Evolutionary conservation across 148 eudicot species (phyloP), one percentile per base, ranked within the genome.

Genomic region (Rheum nobile): DNA sequence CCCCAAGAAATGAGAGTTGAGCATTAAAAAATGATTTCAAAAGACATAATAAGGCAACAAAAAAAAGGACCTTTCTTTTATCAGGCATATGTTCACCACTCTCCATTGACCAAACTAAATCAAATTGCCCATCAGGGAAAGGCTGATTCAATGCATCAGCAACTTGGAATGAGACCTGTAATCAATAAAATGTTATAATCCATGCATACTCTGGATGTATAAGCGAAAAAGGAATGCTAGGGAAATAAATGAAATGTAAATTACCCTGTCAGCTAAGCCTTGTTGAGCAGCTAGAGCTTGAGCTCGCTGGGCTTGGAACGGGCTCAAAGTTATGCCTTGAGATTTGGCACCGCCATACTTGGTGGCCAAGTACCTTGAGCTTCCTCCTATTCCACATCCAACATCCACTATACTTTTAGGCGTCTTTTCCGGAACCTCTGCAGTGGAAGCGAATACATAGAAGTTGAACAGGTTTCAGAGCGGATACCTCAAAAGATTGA

Each of bases 41-140:
- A 13, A 67, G 38, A 24, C 24, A 4, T 31, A 11, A 37, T 44
- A 41, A 42, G 2, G 24, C 4, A n/a, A 28, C 21, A 11, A 46
- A 39, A 17, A 63, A 29, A 68, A 13, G 13, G 44, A 94, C 98
- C 97, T 91, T 91, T 72, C 72, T 24, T 79, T 95, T 95, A 80
- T 95, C 88, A 26, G 98, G 98, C 98, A 95, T 95, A 83, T 95
- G 98, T 81, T 95, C 98, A 34, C 97, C 99, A 72, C 99, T 95
- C 87, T 95, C 99, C 99, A 95, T 95, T 47, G 99, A 95, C 97
- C 99, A 95, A 67, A 90, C 92, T 77, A 95, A 76, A 82, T 95
- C 92, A 78, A 95, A 95, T 72, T 95, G 82, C 17, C 88, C 94
- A 81, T 91, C 96, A 31, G 90, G 78, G 84, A 95, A 95, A 32